phyloP scores from a whole-genome alignment of 805 yeast genomes.

The Diddensiella transvaalensis region DNA sequence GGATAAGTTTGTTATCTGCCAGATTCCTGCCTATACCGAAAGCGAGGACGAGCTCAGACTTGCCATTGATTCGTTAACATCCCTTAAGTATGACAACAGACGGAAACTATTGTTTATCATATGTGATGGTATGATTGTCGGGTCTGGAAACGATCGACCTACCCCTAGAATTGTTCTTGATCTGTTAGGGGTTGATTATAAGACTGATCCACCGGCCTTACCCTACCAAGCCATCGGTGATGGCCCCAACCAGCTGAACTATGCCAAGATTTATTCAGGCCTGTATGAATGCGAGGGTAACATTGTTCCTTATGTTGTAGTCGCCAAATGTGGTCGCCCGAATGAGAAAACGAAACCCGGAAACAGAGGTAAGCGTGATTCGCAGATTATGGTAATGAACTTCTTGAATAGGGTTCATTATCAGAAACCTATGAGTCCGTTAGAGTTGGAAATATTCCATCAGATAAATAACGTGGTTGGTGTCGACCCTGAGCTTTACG shows the following conservation, averaged over 20 bases:
- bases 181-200: slow-evolving; percentile 41
- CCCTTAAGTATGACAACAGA: slow-evolving; percentile 53
- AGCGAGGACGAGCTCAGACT: slow-evolving; percentile 52
- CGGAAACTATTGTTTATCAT: slow-evolving; percentile 53
- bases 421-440: slow-evolving; percentile 56
- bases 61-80: slow-evolving; percentile 56
- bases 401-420: slow-evolving; percentile 57
- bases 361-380: slow-evolving; percentile 63
- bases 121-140: slow-evolving; percentile 60
- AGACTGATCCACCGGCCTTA: slow-evolving; percentile 48
- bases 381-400: slow-evolving; percentile 56
- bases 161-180: slow-evolving; percentile 55
- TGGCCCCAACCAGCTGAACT: slow-evolving; percentile 55
- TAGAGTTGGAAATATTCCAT: slow-evolving; percentile 52
- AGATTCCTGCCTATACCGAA: slow-evolving; percentile 51
- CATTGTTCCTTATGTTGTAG: slow-evolving; percentile 49
- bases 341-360: slow-evolving; percentile 50
- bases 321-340: slow-evolving; percentile 57
- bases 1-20: slow-evolving; percentile 41
- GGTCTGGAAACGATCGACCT: slow-evolving; percentile 54
- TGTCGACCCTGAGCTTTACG: slow-evolving; percentile 57
- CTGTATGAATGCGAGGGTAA: slow-evolving; percentile 53
- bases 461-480: slow-evolving; percentile 57
- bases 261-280: slow-evolving; percentile 62
- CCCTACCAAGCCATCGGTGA: slow-evolving; percentile 60